Evolutionary conservation across 805 yeast species (phyloP).

Genomic region (Pichia nanzhaoensis): DNA sequence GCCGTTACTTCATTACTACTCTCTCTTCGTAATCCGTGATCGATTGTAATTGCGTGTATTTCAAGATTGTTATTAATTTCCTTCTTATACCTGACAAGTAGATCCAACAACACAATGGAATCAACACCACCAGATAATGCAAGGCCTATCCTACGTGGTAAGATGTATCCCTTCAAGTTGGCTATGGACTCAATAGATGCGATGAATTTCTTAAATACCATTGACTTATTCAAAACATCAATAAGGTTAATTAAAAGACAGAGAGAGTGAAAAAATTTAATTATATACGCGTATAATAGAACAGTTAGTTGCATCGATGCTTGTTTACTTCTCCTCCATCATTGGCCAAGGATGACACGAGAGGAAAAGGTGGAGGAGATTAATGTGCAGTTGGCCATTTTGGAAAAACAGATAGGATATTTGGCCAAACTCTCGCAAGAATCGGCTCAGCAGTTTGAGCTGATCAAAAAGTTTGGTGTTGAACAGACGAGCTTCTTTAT

Average conservation of each 20-base stretch:
- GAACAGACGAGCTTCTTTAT: conserved; percentile 27
- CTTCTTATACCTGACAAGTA: conserved; percentile 32
- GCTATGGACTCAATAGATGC: neutral
- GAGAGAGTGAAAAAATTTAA: neutral
- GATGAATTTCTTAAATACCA: conserved; percentile 2
- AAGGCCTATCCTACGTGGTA: conserved; percentile 24
- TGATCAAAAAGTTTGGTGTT: conserved; percentile 23
- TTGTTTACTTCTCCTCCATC: too few species aligned
- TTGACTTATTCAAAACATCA: neutral
- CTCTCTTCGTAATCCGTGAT: conserved; percentile 50
- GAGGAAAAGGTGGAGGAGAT: conserved; percentile 8
- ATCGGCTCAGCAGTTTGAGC: conserved; percentile 23
- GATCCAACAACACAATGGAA: conserved; percentile 60
- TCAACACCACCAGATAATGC: conserved; percentile 82
- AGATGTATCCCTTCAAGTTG: neutral
- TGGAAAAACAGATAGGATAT: conserved; percentile 20
- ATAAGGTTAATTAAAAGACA: neutral
- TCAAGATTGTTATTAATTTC: conserved; percentile 11
- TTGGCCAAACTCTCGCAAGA: conserved; percentile 18
- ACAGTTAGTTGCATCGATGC: too few species aligned
- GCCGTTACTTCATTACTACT: conserved; percentile 43
- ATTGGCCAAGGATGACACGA: neutral
- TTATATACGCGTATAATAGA: too few species aligned
- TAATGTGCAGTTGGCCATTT: conserved; percentile 16
- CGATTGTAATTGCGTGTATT: conserved; percentile 55